Percentiles rank a stretch among this genome's conserved stretches.
These are phyloP conservation scores for Cucurbita pepo DNA, from an alignment of 306 rosid species.

Conservation along the genomic window DNA sequence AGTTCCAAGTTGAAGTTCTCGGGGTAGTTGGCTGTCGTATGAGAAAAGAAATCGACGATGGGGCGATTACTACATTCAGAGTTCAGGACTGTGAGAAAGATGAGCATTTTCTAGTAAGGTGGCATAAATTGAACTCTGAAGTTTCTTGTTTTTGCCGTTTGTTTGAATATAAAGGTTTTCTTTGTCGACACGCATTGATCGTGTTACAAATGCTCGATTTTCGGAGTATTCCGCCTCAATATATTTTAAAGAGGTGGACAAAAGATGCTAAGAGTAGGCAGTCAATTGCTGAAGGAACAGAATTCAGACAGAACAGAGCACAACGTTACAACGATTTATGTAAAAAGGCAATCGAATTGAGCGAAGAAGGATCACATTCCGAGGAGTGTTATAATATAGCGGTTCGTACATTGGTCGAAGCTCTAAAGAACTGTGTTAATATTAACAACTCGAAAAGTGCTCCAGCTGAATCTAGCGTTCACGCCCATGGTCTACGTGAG, in stretches of 20 bases:
- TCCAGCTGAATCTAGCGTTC: slow-evolving; percentile 38
- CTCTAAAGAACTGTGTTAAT: slow-evolving; percentile 69
- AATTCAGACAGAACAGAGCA: slow-evolving; percentile 40
- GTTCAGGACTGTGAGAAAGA: slow-evolving; percentile 80
- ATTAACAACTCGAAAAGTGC: slow-evolving; percentile 45
- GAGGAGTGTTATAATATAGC: slow-evolving; percentile 60
- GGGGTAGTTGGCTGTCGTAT: slow-evolving; percentile 92
- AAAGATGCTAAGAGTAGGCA: slow-evolving; percentile 64
- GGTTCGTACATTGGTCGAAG: slow-evolving; percentile 49
- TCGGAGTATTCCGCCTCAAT: slow-evolving; percentile 65
- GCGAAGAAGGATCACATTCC: slow-evolving; percentile 85
- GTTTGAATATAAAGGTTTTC: slow-evolving; percentile 85
- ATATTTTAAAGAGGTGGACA: slow-evolving; percentile 73
- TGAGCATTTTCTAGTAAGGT: slow-evolving; percentile 46
- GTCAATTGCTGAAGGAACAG: slow-evolving; percentile 30
- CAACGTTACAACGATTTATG: slow-evolving; percentile 75
- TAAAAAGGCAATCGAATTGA: slow-evolving; percentile 59
- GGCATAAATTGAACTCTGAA: slow-evolving; percentile 57
- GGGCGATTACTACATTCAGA: slow-evolving; percentile 33
- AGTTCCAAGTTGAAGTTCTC: slow-evolving; percentile 78
- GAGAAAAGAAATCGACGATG: slow-evolving; percentile 53
- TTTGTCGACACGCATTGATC: slow-evolving; percentile 71
- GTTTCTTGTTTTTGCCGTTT: slow-evolving; percentile 72
- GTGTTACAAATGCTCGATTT: slow-evolving; percentile 79
- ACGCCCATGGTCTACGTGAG: slow-evolving; percentile 34